Conservation (phyloP, 345 rosid genomes). For the Populus tremula region DNA sequence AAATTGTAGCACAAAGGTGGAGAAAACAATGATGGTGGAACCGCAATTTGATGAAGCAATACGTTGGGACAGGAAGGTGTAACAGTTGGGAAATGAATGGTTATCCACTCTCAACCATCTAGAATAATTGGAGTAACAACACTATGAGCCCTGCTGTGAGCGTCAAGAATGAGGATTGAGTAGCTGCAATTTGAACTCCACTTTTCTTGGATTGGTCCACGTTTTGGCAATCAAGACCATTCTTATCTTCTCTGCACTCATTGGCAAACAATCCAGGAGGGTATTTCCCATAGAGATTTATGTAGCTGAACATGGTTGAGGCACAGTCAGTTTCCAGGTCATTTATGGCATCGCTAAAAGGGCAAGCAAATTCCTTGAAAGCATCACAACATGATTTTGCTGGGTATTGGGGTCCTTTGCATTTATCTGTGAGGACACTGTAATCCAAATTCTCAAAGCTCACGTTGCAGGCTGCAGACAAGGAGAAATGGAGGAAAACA, state of each 20-base stretch:
- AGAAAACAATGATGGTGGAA: neutral
- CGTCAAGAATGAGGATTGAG: constrained; percentile 16
- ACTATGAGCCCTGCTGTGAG: constrained; percentile 23
- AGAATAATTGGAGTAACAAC: constrained; percentile 25
- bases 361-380: constrained; percentile 64
- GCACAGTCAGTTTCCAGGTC: constrained; percentile 58
- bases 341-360: constrained; percentile 44
- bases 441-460: constrained; percentile 62
- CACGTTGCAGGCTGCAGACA: constrained; percentile 47
- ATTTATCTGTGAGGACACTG: constrained; percentile 55
- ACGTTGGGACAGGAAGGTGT: neutral
- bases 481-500: neutral
- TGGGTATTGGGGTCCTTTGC: constrained; percentile 80
- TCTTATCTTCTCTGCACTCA: constrained; percentile 52
- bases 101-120: neutral
- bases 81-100: neutral
- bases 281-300: constrained; percentile 70
- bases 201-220: neutral
- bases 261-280: constrained; percentile 83
- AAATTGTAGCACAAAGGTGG: neutral
- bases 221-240: constrained; percentile 54
- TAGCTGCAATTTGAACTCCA: neutral
- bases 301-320: constrained; percentile 79
- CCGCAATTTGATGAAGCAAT: neutral
- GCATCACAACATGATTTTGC: constrained; percentile 50